Evolutionary conservation across 352 stramenopile species (phyloP).

Genomic region (Phytophthora sojae): DNA sequence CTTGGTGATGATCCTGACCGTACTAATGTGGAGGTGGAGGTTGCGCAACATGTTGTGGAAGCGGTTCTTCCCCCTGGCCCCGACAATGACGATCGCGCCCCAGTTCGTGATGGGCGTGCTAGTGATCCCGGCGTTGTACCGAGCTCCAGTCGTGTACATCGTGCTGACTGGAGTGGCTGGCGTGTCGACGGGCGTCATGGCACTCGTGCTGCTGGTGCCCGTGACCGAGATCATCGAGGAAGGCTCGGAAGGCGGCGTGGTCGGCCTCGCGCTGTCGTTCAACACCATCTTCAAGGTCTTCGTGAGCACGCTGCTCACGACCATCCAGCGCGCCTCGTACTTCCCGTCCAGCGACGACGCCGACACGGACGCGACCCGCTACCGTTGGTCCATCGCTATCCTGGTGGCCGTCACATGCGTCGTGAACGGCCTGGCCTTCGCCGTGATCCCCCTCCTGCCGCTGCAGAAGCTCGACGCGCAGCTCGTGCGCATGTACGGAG

Average conservation of each 20-base stretch:
- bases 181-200: constrained; percentile 41
- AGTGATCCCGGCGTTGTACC: constrained; percentile 36
- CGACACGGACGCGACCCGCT: constrained; percentile 23
- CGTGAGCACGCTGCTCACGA: constrained; percentile 48
- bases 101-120: constrained; percentile 37
- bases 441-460: constrained; percentile 49
- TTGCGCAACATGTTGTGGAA: constrained; percentile 53
- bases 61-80: constrained; percentile 41
- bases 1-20: constrained; percentile 45
- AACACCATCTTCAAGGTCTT: constrained; percentile 63
- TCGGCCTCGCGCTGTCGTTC: constrained; percentile 61
- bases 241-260: constrained; percentile 61
- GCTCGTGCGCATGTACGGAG: constrained; percentile 71
- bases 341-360: constrained; percentile 32
- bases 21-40: constrained; percentile 43
- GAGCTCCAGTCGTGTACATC: constrained; percentile 36
- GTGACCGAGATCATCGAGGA: constrained; percentile 72
- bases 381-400: constrained; percentile 43
- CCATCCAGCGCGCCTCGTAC: constrained; percentile 46
- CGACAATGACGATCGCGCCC: constrained; percentile 38
- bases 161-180: constrained; percentile 36
- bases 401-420: constrained; percentile 43
- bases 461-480: constrained; percentile 70
- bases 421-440: constrained; percentile 47
- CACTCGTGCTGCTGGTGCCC: constrained; percentile 47